phyloP scores from a whole-genome alignment of 768 basidiomycete species.

The Lentinula edodes region DNA sequence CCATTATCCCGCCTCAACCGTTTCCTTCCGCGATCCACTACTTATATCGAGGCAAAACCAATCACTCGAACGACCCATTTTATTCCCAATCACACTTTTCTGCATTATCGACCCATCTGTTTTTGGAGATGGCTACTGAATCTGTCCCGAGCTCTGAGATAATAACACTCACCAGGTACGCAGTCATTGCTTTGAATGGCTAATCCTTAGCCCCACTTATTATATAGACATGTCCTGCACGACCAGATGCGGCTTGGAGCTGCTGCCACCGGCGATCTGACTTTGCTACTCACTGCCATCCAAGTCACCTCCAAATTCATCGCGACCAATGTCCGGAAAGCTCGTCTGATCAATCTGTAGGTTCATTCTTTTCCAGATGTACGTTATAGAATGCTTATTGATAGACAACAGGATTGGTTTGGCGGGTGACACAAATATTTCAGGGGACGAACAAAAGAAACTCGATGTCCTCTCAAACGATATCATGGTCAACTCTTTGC shows the following conservation, averaged over 20 bases:
- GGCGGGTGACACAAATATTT: conserved; percentile 94
- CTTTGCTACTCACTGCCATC: conserved; percentile 90
- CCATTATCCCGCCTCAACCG: conserved; percentile 1
- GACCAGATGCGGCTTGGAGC: conserved; percentile 82
- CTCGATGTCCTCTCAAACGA: conserved; percentile 96
- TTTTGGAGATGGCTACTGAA: conserved; percentile 40
- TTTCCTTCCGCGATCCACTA: background rate
- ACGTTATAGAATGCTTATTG: conserved; percentile 4
- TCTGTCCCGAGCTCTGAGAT: conserved; percentile 79
- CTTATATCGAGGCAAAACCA: background rate
- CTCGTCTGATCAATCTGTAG: conserved; percentile 94
- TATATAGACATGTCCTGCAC: conserved; percentile 72
- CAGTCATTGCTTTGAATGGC: background rate
- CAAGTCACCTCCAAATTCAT: conserved; percentile 97
- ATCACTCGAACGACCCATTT: conserved; percentile 11
- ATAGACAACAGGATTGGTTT: conserved; percentile 73
- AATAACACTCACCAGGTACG: conserved; percentile 88
- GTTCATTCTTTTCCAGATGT: conserved; percentile 21
- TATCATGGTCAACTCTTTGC: conserved; percentile 97
- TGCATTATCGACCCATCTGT: background rate
- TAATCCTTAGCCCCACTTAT: background rate
- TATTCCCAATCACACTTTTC: conserved; percentile 11
- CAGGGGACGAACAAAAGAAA: conserved; percentile 99
- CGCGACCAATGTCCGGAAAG: conserved; percentile 95
- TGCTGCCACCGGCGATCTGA: conserved; percentile 88